phyloP scores from a whole-genome alignment of 352 stramenopile species.

The Halophytophthora batemanensis region DNA sequence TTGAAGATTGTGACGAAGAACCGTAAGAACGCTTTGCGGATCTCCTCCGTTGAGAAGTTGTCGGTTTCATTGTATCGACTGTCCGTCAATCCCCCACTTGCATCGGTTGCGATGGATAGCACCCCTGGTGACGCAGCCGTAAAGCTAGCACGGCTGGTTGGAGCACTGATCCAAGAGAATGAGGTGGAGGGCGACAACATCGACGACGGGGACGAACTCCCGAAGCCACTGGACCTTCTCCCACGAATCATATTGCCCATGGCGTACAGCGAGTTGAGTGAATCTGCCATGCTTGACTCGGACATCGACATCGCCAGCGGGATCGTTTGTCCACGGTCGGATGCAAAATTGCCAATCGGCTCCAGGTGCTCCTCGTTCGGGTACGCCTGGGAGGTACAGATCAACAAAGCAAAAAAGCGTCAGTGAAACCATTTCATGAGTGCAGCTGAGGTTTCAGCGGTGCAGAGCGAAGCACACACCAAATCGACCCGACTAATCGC shows the following conservation, averaged over 20 bases:
- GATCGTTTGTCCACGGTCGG: conserved; percentile 68
- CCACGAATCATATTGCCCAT: conserved; percentile 70
- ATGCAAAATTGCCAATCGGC: conserved; percentile 68
- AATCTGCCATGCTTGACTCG: conserved; percentile 47
- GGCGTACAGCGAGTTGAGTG: conserved; percentile 53
- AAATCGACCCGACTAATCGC: conserved; percentile 70
- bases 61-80: conserved; percentile 69
- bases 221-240: conserved; percentile 46
- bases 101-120: conserved; percentile 24
- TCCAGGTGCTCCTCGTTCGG: conserved; percentile 80
- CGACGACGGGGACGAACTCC: conserved; percentile 27
- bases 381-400: conserved; percentile 44
- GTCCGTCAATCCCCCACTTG: conserved; percentile 46
- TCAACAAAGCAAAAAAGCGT: neutral
- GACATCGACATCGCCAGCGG: conserved; percentile 57
- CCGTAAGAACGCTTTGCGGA: conserved; percentile 73
- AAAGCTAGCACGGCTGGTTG: conserved; percentile 31
- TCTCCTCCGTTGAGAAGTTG: conserved; percentile 59
- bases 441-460: too few species aligned
- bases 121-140: conserved; percentile 25
- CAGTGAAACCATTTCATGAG: neutral
- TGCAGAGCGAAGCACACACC: conserved; percentile 19
- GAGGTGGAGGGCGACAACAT: conserved; percentile 23
- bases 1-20: conserved; percentile 83
- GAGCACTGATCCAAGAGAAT: conserved; percentile 24